These are phyloP conservation scores for Triticum timopheevii DNA, from an alignment of 176 grass and related monocot genomes.

Conservation along the genomic window DNA sequence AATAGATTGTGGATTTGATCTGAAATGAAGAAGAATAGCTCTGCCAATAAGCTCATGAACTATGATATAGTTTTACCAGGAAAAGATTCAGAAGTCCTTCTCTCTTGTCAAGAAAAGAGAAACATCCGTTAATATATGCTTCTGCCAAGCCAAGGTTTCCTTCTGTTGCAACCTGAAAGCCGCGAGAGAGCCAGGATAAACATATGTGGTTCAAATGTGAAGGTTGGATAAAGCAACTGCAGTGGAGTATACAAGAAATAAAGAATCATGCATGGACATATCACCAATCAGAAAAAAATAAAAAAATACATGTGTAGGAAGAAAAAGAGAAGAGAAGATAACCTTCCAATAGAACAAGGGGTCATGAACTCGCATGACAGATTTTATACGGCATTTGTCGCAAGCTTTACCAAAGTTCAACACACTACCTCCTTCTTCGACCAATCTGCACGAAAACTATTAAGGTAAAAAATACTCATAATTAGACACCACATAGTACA, in stretches of 20 bases:
- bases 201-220: not conserved
- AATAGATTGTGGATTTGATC: not conserved
- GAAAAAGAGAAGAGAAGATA: not conserved
- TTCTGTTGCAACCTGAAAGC: conserved; percentile 51
- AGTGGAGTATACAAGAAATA: no score
- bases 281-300: no score
- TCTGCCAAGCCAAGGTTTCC: conserved; percentile 30
- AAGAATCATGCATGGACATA: no score
- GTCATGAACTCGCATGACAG: conserved; percentile 48
- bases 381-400: conserved; percentile 35
- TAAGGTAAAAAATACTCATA: not conserved
- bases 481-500: no score
- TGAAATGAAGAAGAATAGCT: no score
- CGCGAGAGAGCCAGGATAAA: no score
- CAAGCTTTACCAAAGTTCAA: conserved; percentile 44
- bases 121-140: conserved; percentile 61
- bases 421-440: conserved; percentile 59
- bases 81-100: not conserved
- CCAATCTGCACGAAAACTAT: conserved; percentile 25
- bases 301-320: not conserved
- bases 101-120: conserved; percentile 73
- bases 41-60: no score
- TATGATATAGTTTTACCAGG: not conserved
- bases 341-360: conserved; percentile 71
- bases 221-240: not conserved